phyloP scores from a whole-genome alignment of 23 red algal species.

The Gracilaria domingensis region DNA sequence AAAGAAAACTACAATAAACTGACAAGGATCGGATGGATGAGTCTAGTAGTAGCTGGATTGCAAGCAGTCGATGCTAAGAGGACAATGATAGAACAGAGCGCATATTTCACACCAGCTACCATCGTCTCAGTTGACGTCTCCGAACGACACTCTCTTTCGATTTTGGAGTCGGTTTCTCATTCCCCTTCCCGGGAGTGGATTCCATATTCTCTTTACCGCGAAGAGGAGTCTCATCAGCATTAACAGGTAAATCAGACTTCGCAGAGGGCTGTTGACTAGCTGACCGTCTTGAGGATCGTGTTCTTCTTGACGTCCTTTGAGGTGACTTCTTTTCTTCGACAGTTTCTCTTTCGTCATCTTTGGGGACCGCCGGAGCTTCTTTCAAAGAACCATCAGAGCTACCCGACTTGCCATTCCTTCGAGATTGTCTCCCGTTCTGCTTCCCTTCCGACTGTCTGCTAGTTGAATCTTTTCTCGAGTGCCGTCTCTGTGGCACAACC shows the following conservation, averaged over 20 bases:
- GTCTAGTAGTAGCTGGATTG: too few relatives aligned
- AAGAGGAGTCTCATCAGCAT: neutral
- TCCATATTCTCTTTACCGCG: neutral
- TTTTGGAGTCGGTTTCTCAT: neutral
- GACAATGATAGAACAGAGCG: too few relatives aligned
- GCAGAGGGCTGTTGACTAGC: neutral
- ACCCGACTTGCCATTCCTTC: neutral
- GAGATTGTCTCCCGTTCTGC: neutral
- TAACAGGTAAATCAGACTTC: neutral
- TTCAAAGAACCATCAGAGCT: neutral
- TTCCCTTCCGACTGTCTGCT: neutral
- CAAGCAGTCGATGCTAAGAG: too few relatives aligned
- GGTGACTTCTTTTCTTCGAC: neutral
- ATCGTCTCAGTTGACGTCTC: slow-evolving; percentile 22
- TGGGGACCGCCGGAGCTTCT: neutral
- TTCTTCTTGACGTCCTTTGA: neutral
- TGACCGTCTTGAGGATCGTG: neutral
- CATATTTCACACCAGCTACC: too few relatives aligned
- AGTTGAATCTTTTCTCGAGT: neutral
- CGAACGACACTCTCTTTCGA: neutral
- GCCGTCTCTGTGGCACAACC: neutral
- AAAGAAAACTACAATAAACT: slow-evolving; percentile 26
- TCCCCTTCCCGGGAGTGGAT: neutral
- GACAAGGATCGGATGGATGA: too few relatives aligned
- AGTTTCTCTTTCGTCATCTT: neutral